These are phyloP conservation scores for Linum usitatissimum DNA, from an alignment of 345 rosid species.

Conservation along the genomic window DNA sequence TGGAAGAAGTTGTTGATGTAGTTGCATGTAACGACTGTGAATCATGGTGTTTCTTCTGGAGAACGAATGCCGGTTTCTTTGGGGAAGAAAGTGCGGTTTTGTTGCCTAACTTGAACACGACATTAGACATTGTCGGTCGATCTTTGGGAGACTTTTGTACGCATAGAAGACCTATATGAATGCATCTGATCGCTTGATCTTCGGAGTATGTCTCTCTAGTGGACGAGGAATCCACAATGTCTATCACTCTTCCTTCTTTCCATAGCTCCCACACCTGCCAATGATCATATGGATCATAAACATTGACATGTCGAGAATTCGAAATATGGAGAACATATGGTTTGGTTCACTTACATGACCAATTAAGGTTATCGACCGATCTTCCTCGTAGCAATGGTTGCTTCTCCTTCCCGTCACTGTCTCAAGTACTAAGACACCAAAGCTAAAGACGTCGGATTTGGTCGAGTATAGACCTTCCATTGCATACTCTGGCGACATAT, in stretches of 20 bases:
- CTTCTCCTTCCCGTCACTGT: constrained; percentile 14
- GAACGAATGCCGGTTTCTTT: constrained; percentile 7
- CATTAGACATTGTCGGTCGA: constrained; percentile 9
- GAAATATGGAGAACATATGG: too few relatives aligned
- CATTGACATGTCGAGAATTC: too few relatives aligned
- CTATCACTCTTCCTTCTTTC: constrained; percentile 3
- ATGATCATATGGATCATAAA: too few relatives aligned
- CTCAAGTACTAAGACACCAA: constrained; percentile 18
- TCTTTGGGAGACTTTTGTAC: background rate
- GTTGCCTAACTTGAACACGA: constrained; percentile 6
- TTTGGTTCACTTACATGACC: constrained; percentile 17
- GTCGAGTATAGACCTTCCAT: constrained; percentile 13
- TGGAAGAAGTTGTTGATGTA: too few relatives aligned
- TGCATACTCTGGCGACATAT: constrained; percentile 22
- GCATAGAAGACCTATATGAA: constrained; percentile 12
- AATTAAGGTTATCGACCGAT: constrained; percentile 1
- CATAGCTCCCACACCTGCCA: constrained; percentile 16
- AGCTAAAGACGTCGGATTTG: constrained; percentile 20
- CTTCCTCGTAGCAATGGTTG: background rate
- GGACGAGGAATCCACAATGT: constrained; percentile 9
- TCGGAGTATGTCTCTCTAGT: background rate
- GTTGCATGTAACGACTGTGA: too few relatives aligned
- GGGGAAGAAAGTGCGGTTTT: background rate
- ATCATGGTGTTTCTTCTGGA: too few relatives aligned
- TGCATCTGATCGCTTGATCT: constrained; percentile 9